Evolutionary conservation across 2,329 filamentous ascomycete genomes (phyloP), one percentile per base, ranked within the genome.

Genomic region (Dichotomopilus funicola): DNA sequence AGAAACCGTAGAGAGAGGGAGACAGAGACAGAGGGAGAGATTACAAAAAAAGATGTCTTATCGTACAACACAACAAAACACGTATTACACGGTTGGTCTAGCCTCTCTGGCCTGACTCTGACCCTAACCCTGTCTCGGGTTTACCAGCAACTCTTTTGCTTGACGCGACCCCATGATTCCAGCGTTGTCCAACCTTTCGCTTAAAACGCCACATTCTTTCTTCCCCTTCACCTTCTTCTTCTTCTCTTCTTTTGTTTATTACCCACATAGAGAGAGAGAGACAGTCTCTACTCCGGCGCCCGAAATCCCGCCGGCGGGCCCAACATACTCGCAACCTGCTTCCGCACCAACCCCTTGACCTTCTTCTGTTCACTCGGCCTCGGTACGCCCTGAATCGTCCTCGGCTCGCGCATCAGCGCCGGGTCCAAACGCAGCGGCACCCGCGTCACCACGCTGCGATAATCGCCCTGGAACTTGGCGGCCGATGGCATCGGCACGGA

Each of bases 311-410:
- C 54, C 10, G 68, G 64, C 12, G 62, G 57, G 5, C 66, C 67
- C 11, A 71, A 41, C 67, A 70, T 70, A 54, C 67, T 69, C 12
- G 68, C 65, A 31, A 83, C 80, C 64, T 83, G 80, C 66, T 83
- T 83, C 60, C 80, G 70, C 52, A 78, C 65, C 49, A 83, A 70
- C 34, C 77, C 77, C 41, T 74, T 73, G 6, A 72, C 72, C 36
- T 76, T 70, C n/a, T 75, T 74, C n/a, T 74, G 74, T 54, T 77
- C 75, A 56, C 81, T 79, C 13, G 79, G 76, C 37, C 81, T 74
- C 31, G 91, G 91, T n/a, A 91, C 85, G 38, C 91, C 91, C 69
- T 95, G 90, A 41, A 96, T 92, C 59, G 89, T 85, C 56, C 91
- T 82, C 35, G 91, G 91, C 71, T 96, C 91, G 69, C 90, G 89